Base-by-base conservation (phyloP, 75 land plant species). In the Larix kaempferi region DNA sequence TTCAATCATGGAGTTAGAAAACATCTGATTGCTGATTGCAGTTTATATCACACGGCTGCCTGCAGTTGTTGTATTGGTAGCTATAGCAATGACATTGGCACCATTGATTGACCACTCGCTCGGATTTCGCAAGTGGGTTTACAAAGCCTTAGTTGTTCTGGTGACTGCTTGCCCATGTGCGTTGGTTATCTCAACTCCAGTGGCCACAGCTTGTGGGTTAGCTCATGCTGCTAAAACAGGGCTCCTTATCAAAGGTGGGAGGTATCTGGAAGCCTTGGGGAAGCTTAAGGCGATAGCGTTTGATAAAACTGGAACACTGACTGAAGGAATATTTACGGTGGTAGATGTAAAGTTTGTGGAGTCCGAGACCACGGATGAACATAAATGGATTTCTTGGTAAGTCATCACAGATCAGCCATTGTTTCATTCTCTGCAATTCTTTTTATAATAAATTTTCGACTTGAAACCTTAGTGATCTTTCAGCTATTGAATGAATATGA, bases 91-190 rank as follows among this genome's bases (percentile, higher is more conserved):
- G 8, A 93, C 90, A 11, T 62, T 86, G n/a, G 56, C 88, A 27
- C 98, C 99, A 6, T 82, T 84, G 39, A 87, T 74, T 23, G 54
- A 74, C 25, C 29, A 52, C 26, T 54, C 84, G 27, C 21, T 83
- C 33, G 22, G 76, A 35, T 80, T 82, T 57, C 90, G 82, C 41
- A 76, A 94, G 1, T 96, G 98, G 95, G 74, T 89, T 37, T 89
- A 89, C 75, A 76, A 92, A 21, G 90, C 98, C 1, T 74, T 96
- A 64, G 98, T 94, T 11, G 79, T 94, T 6, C 88, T 96, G 2
- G 98, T 96, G 3, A 89, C 92, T 64, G 98, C 95, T 22, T 96
- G 99, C 71, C 99, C 99, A 0, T 96, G 99, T 78, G 95, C 93
- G 2, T 85, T 96, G 52, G 89, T 96, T 55, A 86, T 96, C 52